Conservation (phyloP, 768 basidiomycete genomes). For the Gelatoporia subvermispora region DNA sequence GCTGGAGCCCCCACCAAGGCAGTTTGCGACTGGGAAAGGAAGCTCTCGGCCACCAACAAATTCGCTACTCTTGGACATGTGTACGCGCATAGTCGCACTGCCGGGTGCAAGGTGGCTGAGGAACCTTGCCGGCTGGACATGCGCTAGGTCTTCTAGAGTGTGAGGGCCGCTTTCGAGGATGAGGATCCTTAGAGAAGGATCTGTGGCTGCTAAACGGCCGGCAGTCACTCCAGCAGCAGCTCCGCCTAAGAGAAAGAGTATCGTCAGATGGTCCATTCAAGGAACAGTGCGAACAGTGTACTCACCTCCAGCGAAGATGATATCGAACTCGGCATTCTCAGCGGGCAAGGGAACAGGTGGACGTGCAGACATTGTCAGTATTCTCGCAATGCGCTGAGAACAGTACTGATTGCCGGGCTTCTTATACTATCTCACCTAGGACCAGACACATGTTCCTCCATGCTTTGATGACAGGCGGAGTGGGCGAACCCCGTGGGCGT, state of each 20-base stretch:
- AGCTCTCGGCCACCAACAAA: conserved; percentile 41
- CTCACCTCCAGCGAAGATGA: conserved; percentile 56
- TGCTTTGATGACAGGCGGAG: too few relatives aligned
- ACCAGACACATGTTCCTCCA: too few relatives aligned
- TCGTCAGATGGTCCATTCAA: background rate
- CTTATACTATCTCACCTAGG: too few relatives aligned
- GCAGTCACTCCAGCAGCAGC: conserved; percentile 51
- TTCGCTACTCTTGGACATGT: conserved; percentile 34
- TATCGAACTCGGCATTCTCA: conserved; percentile 26
- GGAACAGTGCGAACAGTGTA: background rate
- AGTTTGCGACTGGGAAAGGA: conserved; percentile 41
- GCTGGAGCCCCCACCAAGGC: conserved; percentile 57
- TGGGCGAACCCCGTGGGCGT: too few relatives aligned
- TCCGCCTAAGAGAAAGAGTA: conserved; percentile 26
- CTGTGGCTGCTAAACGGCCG: conserved; percentile 47
- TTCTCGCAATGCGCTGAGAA: too few relatives aligned
- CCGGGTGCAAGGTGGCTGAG: conserved; percentile 35
- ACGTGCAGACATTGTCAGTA: too few relatives aligned
- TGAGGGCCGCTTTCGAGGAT: conserved; percentile 56
- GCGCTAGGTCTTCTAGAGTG: conserved; percentile 38
- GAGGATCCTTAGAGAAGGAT: conserved; percentile 52
- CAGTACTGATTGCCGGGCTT: too few relatives aligned
- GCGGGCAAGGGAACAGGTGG: too few relatives aligned
- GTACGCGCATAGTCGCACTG: conserved; percentile 39
- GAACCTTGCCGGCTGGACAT: conserved; percentile 52